Evolutionary conservation across 1,139 yeast species (phyloP).

Genomic region (Blastobotrys arbuscula): DNA sequence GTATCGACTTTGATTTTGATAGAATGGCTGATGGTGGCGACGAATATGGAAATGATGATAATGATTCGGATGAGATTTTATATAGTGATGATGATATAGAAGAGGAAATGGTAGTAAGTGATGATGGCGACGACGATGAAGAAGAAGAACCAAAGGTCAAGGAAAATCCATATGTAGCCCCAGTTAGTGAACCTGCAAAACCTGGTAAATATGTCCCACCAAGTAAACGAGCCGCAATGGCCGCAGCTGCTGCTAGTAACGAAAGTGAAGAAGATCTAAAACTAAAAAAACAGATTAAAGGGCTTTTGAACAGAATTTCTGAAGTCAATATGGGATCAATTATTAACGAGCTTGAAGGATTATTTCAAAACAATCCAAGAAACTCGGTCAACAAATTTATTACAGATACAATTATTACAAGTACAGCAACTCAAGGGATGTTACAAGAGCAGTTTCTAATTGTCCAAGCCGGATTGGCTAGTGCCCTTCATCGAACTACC

Average conservation of each 20-base stretch:
- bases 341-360: constrained; percentile 57
- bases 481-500: constrained; percentile 65
- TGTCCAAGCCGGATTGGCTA: constrained; percentile 71
- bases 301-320: constrained; percentile 78
- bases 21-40: constrained; percentile 32
- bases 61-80: constrained; percentile 25
- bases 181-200: constrained; percentile 35
- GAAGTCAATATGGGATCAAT: constrained; percentile 75
- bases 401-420: constrained; percentile 56
- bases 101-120: constrained; percentile 27
- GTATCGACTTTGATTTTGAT: constrained; percentile 53
- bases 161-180: constrained; percentile 88
- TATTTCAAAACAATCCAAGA: constrained; percentile 65
- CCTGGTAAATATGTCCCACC: constrained; percentile 69
- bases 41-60: constrained; percentile 16
- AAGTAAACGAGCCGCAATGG: constrained; percentile 48
- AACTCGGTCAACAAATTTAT: constrained; percentile 68
- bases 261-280: constrained; percentile 45
- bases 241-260: constrained; percentile 31
- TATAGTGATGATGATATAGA: constrained; percentile 22
- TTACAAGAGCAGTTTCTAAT: constrained; percentile 74
- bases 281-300: constrained; percentile 60
- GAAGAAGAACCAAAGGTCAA: constrained; percentile 40
- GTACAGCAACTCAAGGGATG: constrained; percentile 58
- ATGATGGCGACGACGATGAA: constrained; percentile 37